Evolutionary conservation across 176 grass and related monocot species (phyloP), one percentile per base, ranked within the genome.

Genomic region (Oropetium thomaeum): DNA sequence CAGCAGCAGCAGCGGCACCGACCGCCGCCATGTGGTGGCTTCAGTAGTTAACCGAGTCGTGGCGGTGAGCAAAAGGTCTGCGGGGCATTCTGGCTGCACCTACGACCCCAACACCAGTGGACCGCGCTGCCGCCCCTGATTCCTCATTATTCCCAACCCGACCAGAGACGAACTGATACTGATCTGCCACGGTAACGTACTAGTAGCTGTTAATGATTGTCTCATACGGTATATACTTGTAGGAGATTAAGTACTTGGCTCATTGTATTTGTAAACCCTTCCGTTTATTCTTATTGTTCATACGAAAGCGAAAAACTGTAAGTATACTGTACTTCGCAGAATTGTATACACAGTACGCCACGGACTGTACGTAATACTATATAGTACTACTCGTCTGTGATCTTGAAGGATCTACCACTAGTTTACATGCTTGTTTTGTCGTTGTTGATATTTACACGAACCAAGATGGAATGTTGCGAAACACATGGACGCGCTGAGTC

Each of bases 401-500:
- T 49, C 1, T 49, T n/a, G n/a, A n/a, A 7, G 17, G 0, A 7
- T 20, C 4, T 20, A 49, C 47, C 17, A 20, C 19, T 49, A 49
- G 49, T 52, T 52, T 52, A 10, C 20, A 52, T 52, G 20, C 49
- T 22, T 22, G n/a, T n/a, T n/a, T n/a, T n/a, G n/a, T n/a, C n/a
- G n/a, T n/a, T n/a, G 49, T 22, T 29, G 55, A 58, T 58, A 23
- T 58, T 8, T 58, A 51, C 19, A 73, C 39, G 31, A n/a, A 58
- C 16, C 41, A 32, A 60, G 42, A 42, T 28, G 70, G 77, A 69
- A 75, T 86, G 79, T 59, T 77, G 72, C 26, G n/a, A 9, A 70
- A 16, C 79, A 82, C 85, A 43, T 82, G 85, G n/a, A 52, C 12
- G 32, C 54, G 71, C 69, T 15, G 82, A 66, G 48, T 34, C 43